Base-by-base conservation (phyloP, 495 filamentous ascomycete genomes). In the Xylaria cubensis region DNA sequence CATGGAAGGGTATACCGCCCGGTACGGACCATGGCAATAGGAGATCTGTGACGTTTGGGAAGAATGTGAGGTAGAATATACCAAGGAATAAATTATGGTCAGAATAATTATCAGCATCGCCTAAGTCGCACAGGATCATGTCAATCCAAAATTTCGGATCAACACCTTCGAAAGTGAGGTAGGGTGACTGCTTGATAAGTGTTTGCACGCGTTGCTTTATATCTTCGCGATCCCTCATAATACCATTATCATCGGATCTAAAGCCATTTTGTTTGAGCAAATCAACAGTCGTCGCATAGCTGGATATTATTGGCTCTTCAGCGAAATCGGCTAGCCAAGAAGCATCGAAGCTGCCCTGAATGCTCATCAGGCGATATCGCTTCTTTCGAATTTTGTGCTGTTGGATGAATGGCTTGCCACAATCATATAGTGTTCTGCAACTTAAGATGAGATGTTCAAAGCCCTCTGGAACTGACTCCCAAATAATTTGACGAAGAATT, bases 1-100 rank as follows among this genome's bases (percentile, higher is more conserved):
- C 56, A 8, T 59, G 29, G 17, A 39, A 59, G 34, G 56, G 56
- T 59, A 59, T 58, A 34, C 55, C 55, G 34, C 55, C 55, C 26
- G 55, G 24, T 19, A 13, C 12, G 24, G 55, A 58, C 55, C 55
- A 58, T 19, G 55, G 55, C 29, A 58, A 34, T 7, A 17, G 34
- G 10, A 58, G 55, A 17, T 32, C 13, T 19, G 3, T 29, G 3
- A 34, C 55, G 55, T 58, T 58, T 17, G 55, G 55, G 55, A 58
- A 58, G 24, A 58, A 34, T 4, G 55, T 58, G 12, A 58, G 55
- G 26, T 58, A 58, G 19, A 58, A 58, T 58, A 58, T 6, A 13
- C 55, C 55, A 26, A 58, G 55, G 17, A 34, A 34, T 17, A 58
- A 34, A 58, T 58, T 34, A 58, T 58, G 55, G 2, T 58, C 55